These are phyloP conservation scores for Groenewaldozyma tartarivorans DNA, from an alignment of 805 yeast genomes.

Conservation along the genomic window DNA sequence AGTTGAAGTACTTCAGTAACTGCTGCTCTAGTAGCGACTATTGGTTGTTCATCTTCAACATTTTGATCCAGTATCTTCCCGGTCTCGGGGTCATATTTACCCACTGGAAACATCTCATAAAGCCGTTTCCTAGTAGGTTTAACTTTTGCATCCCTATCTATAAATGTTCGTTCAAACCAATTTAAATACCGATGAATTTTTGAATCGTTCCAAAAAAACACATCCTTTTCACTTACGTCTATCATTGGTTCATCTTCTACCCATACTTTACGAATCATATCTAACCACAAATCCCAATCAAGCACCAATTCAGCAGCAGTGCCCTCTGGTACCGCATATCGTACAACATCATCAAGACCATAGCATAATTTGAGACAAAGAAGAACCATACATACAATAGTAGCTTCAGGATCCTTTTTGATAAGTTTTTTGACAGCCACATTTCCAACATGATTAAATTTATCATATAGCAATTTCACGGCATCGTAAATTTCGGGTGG, in stretches of 20 bases:
- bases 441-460: conserved; percentile 1
- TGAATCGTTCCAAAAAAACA: conserved; percentile 40
- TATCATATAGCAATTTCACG: conserved; percentile 5
- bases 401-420: conserved; percentile 9
- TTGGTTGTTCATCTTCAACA: conserved; percentile 1
- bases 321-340: not conserved
- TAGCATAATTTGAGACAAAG: conserved; percentile 14
- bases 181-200: conserved; percentile 39
- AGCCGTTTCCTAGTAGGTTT: conserved; percentile 10
- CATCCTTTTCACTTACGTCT: conserved; percentile 26
- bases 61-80: not conserved
- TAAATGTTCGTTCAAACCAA: conserved; percentile 35
- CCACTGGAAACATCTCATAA: conserved; percentile 18
- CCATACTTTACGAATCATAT: conserved; percentile 22
- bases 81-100: conserved; percentile 3
- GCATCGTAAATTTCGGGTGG: conserved; percentile 40
- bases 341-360: conserved; percentile 19
- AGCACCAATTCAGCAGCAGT: conserved; percentile 13
- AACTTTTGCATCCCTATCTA: conserved; percentile 2
- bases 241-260: conserved; percentile 16
- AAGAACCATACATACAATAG: conserved; percentile 8
- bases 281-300: conserved; percentile 28
- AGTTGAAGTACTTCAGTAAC: conserved; percentile 9
- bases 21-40: conserved; percentile 6
- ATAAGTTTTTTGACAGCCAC: conserved; percentile 1